Percentiles rank a stretch among this genome's conserved stretches.
phyloP scores from a whole-genome alignment of 2,329 filamentous ascomycete species.

The Ophiostoma sp. region DNA sequence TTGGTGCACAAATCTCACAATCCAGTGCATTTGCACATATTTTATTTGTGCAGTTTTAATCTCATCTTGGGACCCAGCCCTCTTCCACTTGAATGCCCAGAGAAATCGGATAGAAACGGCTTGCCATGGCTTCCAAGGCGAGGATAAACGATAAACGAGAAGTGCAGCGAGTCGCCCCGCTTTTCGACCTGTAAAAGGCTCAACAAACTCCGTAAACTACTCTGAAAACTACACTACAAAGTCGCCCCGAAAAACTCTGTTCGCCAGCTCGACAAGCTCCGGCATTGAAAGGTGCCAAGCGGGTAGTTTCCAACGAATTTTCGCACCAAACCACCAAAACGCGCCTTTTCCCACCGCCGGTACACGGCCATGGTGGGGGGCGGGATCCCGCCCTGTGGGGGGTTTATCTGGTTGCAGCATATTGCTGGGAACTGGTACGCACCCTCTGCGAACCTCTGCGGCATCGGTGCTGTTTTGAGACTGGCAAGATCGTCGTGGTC shows the following conservation, averaged over 20 bases:
- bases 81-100: neutral
- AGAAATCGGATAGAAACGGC: slow-evolving; percentile 1
- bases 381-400: neutral
- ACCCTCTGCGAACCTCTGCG: neutral
- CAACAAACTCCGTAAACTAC: neutral
- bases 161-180: neutral
- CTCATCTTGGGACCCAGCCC: neutral
- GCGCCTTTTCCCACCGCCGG: neutral
- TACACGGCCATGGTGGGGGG: neutral
- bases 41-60: neutral
- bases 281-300: neutral
- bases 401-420: neutral
- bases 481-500: neutral
- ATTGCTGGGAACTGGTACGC: too few relatives aligned
- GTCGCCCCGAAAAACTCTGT: neutral
- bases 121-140: neutral
- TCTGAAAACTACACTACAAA: neutral
- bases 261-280: neutral
- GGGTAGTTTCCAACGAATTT: neutral
- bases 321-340: neutral
- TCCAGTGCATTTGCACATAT: neutral
- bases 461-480: neutral
- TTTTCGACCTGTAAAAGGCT: neutral
- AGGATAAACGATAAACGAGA: neutral
- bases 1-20: neutral